phyloP scores from a whole-genome alignment of 225 moss, liverwort and hornwort genomes.

The Physcomitrellopsis africana region DNA sequence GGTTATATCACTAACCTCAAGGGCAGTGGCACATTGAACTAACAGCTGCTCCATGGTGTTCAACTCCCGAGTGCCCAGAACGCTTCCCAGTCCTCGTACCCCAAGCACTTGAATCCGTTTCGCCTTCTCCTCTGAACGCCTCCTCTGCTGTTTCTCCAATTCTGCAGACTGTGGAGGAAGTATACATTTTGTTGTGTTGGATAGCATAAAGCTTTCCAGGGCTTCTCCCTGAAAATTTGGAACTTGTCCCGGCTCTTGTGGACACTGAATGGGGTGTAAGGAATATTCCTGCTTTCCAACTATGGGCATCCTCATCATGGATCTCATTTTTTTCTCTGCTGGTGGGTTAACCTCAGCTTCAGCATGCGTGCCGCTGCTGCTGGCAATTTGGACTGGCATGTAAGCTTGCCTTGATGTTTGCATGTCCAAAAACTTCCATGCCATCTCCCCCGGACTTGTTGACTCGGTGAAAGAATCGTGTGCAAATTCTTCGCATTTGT shows the following conservation, averaged over 20 bases:
- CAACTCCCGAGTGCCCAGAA: conserved; percentile 51
- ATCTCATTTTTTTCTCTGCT: conserved; percentile 42
- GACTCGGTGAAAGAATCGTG: not conserved
- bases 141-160: conserved; percentile 18
- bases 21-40: conserved; percentile 64
- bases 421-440: conserved; percentile 38
- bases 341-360: conserved; percentile 34
- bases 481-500: conserved; percentile 16
- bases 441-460: conserved; percentile 24
- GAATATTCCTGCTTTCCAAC: conserved; percentile 21
- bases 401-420: conserved; percentile 9
- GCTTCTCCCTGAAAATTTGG: conserved; percentile 4
- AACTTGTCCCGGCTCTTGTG: not conserved
- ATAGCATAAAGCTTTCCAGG: not conserved
- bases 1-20: conserved; percentile 60
- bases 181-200: not conserved
- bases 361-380: conserved; percentile 10
- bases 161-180: conserved; percentile 2
- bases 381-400: not conserved
- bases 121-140: conserved; percentile 25
- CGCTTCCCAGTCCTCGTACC: conserved; percentile 37
- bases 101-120: conserved; percentile 23
- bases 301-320: conserved; percentile 3
- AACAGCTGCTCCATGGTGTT: conserved; percentile 77
- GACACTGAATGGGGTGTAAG: not conserved